Evolutionary conservation across 148 eudicot species (phyloP).

Genomic region (Pouteria glomerata): DNA sequence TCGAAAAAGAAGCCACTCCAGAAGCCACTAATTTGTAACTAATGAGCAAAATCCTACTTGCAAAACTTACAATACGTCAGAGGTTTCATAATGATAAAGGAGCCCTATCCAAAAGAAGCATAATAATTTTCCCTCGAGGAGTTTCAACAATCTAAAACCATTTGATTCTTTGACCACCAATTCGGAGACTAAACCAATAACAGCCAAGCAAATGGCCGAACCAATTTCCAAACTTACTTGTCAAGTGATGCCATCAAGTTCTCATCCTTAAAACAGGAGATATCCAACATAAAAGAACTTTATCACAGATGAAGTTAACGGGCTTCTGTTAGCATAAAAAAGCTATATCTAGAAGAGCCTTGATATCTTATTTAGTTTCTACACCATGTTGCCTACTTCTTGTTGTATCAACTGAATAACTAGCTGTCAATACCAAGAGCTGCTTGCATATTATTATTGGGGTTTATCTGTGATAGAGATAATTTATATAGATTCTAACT

Average conservation of each 20-base stretch:
- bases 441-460: background rate
- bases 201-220: background rate
- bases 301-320: background rate
- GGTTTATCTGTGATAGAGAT: background rate
- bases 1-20: background rate
- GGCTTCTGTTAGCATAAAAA: background rate
- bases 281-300: slow-evolving; percentile 4
- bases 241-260: background rate
- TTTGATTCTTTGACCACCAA: background rate
- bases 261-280: background rate
- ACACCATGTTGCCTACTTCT: background rate
- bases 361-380: background rate
- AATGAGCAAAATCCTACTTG: background rate
- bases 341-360: background rate
- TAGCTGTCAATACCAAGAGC: background rate
- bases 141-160: background rate
- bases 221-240: background rate
- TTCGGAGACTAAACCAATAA: background rate
- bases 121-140: background rate
- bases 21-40: background rate
- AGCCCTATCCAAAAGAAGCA: background rate
- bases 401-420: background rate
- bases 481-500: background rate
- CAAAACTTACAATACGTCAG: background rate
- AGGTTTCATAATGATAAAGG: background rate